These are phyloP conservation scores for Fistulina hepatica DNA, from an alignment of 1,284 basidiomycete species.

Conservation along the genomic window DNA sequence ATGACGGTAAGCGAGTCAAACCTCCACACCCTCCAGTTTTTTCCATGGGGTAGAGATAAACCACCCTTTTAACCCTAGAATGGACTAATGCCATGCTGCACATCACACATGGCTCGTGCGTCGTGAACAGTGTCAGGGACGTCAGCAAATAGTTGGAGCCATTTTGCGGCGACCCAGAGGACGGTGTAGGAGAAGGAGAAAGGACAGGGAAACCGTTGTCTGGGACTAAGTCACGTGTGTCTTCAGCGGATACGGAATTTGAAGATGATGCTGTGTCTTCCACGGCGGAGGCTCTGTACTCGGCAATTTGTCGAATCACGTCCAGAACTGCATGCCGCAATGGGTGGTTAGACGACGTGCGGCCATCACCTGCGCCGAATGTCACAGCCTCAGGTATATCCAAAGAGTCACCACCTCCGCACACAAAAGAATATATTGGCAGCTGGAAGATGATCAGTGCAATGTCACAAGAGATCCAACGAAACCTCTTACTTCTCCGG, in stretches of 20 bases:
- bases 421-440: constrained; percentile 68
- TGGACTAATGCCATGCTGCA: constrained; percentile 91
- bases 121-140: constrained; percentile 69
- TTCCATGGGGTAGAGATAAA: constrained; percentile 64
- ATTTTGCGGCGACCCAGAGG: constrained; percentile 37
- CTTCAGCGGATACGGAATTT: neutral
- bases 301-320: constrained; percentile 57
- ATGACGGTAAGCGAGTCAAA: constrained; percentile 53
- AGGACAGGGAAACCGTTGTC: too few relatives aligned
- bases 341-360: constrained; percentile 57
- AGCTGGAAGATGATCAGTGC: too few relatives aligned
- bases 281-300: constrained; percentile 33
- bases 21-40: constrained; percentile 71
- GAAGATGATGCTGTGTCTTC: neutral
- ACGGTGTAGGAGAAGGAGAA: too few relatives aligned
- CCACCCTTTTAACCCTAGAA: constrained; percentile 76
- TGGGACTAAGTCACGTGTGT: too few relatives aligned
- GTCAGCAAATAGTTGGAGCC: constrained; percentile 82
- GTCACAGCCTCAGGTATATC: constrained; percentile 25
- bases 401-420: constrained; percentile 29
- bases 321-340: constrained; percentile 78
- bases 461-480: constrained; percentile 1
- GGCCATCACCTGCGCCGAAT: constrained; percentile 61
- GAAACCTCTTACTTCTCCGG: constrained; percentile 43
- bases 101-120: constrained; percentile 94